A percentile compares a stretch with the other conserved stretches of the same genome.
Conservation (phyloP, 345 rosid species). For the Acer yangbiense region DNA sequence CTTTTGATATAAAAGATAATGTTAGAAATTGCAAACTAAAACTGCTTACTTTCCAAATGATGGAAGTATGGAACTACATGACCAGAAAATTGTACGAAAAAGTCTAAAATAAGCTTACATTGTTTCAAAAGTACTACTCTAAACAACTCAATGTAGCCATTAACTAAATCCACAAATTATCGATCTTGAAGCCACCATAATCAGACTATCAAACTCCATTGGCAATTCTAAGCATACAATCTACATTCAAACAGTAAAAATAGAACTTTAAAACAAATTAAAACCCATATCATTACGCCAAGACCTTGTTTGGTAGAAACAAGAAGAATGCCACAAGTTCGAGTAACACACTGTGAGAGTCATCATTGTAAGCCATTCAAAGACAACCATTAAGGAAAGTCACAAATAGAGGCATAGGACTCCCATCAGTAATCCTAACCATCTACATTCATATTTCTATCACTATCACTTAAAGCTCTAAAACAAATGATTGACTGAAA, state of each 20-base stretch:
- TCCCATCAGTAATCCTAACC: neutral
- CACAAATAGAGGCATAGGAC: neutral
- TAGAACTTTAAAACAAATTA: neutral
- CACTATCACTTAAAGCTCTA: neutral
- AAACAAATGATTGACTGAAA: neutral
- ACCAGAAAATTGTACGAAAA: neutral
- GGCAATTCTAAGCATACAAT: neutral
- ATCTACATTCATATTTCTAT: slow-evolving; percentile 9
- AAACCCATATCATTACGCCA: neutral
- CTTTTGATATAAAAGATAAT: neutral
- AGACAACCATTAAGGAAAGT: neutral
- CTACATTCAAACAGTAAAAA: neutral
- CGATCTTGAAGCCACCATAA: too few relatives aligned
- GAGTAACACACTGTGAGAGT: neutral
- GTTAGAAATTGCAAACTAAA: neutral
- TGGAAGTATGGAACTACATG: neutral
- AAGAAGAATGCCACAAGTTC: neutral
- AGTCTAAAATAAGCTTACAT: neutral
- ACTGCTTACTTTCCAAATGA: neutral
- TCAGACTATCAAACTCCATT: too few relatives aligned
- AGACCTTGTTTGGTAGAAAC: neutral
- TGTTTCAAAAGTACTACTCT: too few relatives aligned
- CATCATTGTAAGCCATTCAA: neutral
- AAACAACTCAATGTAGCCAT: too few relatives aligned
- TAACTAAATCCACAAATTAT: too few relatives aligned